These are phyloP conservation scores for Apophysomyces ossiformis DNA, from an alignment of 371 early-diverging fungal species.

Conservation along the genomic window DNA sequence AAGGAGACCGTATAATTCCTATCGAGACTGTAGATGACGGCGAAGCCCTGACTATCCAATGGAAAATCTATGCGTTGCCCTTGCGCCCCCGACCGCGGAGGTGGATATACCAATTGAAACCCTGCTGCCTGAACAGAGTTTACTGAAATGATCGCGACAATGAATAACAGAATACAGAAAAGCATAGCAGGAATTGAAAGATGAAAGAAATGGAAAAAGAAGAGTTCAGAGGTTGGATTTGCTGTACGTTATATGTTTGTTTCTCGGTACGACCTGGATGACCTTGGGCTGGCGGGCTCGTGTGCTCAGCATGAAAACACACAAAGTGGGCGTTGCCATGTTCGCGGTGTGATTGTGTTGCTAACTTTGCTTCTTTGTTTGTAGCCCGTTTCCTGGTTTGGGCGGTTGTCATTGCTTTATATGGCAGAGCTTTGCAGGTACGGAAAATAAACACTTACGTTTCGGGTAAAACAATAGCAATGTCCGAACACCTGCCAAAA, in stretches of 20 bases:
- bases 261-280: neutral
- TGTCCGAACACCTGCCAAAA: no score
- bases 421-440: no score
- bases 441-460: no score
- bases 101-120: conserved; percentile 3
- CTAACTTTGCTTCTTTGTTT: no score
- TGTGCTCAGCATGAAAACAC: neutral
- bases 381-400: no score
- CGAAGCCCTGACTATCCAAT: neutral
- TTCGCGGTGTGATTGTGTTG: no score
- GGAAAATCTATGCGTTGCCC: conserved; percentile 3
- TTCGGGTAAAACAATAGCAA: no score
- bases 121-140: conserved; percentile 1
- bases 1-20: neutral
- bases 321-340: neutral
- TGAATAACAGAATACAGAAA: neutral
- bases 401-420: no score
- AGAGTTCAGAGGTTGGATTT: neutral
- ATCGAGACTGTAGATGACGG: neutral
- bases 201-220: neutral
- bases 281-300: neutral
- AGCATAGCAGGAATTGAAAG: neutral
- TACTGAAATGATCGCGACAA: neutral
- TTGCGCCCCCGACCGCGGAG: neutral
- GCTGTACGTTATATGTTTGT: neutral